A percentile compares a stretch with the other conserved stretches of the same genome.
Evolutionary conservation across 2,329 filamentous ascomycete species (phyloP).

Genomic region (Anisogramma anomala): DNA sequence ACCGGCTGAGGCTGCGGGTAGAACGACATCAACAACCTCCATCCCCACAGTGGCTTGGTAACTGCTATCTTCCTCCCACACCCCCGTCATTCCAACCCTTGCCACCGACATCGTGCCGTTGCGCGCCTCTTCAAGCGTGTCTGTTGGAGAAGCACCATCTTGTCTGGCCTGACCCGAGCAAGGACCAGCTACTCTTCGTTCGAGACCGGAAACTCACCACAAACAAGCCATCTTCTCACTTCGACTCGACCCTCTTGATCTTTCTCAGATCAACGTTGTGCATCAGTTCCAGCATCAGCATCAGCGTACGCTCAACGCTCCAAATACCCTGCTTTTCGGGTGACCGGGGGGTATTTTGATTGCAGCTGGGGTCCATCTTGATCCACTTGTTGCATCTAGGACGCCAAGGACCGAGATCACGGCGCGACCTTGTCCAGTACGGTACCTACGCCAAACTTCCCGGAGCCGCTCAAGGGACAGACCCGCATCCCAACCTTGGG

Average conservation of each 20-base stretch:
- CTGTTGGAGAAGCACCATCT: slow-evolving; percentile 1
- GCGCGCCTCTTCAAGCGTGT: slow-evolving; percentile 1
- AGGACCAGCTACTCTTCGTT: not conserved
- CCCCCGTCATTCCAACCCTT: slow-evolving; percentile 11
- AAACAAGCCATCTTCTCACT: not conserved
- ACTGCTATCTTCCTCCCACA: slow-evolving; percentile 2
- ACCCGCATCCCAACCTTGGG: slow-evolving; percentile 16
- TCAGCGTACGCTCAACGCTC: slow-evolving; percentile 1
- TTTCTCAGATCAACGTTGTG: not conserved
- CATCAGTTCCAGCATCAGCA: slow-evolving; percentile 2
- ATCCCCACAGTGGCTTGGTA: too few relatives aligned
- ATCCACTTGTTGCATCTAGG: slow-evolving; percentile 16
- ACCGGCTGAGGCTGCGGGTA: too few relatives aligned
- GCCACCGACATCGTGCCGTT: slow-evolving; percentile 1
- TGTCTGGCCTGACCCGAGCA: not conserved
- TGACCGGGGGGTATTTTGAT: slow-evolving; percentile 15
- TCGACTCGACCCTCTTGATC: not conserved
- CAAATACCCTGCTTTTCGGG: slow-evolving; percentile 1
- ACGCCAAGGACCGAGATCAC: slow-evolving; percentile 14
- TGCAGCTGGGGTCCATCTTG: slow-evolving; percentile 12
- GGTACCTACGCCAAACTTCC: slow-evolving; percentile 14
- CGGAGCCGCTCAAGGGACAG: slow-evolving; percentile 15
- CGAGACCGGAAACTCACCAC: not conserved
- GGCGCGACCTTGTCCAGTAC: slow-evolving; percentile 14
- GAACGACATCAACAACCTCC: too few relatives aligned